A percentile compares a stretch with the other conserved stretches of the same genome.
These are phyloP conservation scores for Candida tammaniensis DNA, from an alignment of 805 yeast species.

Conservation along the genomic window DNA sequence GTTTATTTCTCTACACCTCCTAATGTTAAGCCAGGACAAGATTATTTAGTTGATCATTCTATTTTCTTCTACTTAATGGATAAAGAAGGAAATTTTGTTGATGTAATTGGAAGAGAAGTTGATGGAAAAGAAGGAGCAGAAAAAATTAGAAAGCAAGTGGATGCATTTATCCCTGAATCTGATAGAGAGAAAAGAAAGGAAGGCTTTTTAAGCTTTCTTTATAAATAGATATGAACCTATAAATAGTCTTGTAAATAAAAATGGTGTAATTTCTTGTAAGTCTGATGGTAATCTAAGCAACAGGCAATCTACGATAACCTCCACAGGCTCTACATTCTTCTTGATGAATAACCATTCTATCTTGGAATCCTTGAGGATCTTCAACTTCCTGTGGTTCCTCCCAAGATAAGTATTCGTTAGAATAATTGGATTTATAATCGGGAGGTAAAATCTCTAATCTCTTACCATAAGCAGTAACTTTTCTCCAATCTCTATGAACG, in stretches of 20 bases:
- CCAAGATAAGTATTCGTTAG: slow-evolving; percentile 52
- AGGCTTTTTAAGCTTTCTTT: slow-evolving; percentile 58
- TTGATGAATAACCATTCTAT: slow-evolving; percentile 45
- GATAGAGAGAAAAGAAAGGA: slow-evolving; percentile 65
- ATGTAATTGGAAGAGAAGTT: slow-evolving; percentile 90
- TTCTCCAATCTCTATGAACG: slow-evolving; percentile 56
- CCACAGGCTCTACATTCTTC: slow-evolving; percentile 45
- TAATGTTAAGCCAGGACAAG: slow-evolving; percentile 91
- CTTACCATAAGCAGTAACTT: slow-evolving; percentile 55
- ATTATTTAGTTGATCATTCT: slow-evolving; percentile 94
- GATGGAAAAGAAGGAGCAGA: slow-evolving; percentile 74
- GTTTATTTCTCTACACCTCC: slow-evolving; percentile 98
- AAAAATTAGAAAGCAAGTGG: slow-evolving; percentile 72
- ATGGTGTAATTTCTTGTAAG: neutral
- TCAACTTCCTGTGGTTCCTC: slow-evolving; percentile 44
- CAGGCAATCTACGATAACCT: slow-evolving; percentile 44
- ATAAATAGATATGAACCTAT: slow-evolving; percentile 29
- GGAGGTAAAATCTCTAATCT: slow-evolving; percentile 49
- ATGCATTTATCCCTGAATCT: slow-evolving; percentile 68
- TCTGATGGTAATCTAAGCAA: neutral
- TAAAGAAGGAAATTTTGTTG: slow-evolving; percentile 95
- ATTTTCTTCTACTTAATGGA: slow-evolving; percentile 97
- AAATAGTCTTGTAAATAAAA: slow-evolving; percentile 1
- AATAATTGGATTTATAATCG: slow-evolving; percentile 49
- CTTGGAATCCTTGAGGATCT: slow-evolving; percentile 44